These are phyloP conservation scores for Diplodia sapinea DNA, from an alignment of 2,329 filamentous ascomycete genomes.

Conservation along the genomic window DNA sequence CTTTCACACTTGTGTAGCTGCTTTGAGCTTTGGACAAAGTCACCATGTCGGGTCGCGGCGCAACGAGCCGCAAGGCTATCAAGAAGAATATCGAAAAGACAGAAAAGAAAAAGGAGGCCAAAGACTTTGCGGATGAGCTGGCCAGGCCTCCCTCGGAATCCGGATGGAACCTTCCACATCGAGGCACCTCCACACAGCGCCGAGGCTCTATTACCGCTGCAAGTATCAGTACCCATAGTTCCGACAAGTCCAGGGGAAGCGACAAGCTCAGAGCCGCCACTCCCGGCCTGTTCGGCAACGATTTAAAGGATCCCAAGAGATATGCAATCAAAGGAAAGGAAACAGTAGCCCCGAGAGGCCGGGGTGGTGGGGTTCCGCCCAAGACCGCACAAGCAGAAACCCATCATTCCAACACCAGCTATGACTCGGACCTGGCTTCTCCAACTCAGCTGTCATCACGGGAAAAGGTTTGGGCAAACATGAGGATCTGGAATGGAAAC, in stretches of 20 bases:
- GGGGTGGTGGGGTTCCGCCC: conserved; percentile 47
- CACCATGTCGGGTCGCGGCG: conserved; percentile 50
- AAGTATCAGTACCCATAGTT: conserved; percentile 39
- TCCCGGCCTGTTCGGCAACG: conserved; percentile 29
- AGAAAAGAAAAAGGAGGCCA: conserved; percentile 46
- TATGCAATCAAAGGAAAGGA: conserved; percentile 47
- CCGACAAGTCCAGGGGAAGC: conserved; percentile 33
- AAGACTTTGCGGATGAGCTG: conserved; percentile 40
- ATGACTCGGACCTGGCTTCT: conserved; percentile 16
- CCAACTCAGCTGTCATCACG: conserved; percentile 3
- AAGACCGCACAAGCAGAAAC: conserved; percentile 32
- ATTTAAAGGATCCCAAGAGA: conserved; percentile 38
- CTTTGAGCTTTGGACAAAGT: background rate
- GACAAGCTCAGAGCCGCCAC: conserved; percentile 20
- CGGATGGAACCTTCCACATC: conserved; percentile 24
- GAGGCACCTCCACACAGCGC: conserved; percentile 6
- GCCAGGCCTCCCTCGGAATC: conserved; percentile 21
- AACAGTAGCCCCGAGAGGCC: conserved; percentile 46
- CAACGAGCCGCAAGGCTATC: conserved; percentile 48
- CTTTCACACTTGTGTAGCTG: background rate
- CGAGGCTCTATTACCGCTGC: conserved; percentile 11
- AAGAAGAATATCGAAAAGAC: conserved; percentile 49
- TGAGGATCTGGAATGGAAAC: conserved; percentile 46
- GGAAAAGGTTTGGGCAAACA: conserved; percentile 45
- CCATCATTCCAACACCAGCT: conserved; percentile 16